phyloP scores from a whole-genome alignment of 768 basidiomycete genomes.

The Leccinellum luteum region DNA sequence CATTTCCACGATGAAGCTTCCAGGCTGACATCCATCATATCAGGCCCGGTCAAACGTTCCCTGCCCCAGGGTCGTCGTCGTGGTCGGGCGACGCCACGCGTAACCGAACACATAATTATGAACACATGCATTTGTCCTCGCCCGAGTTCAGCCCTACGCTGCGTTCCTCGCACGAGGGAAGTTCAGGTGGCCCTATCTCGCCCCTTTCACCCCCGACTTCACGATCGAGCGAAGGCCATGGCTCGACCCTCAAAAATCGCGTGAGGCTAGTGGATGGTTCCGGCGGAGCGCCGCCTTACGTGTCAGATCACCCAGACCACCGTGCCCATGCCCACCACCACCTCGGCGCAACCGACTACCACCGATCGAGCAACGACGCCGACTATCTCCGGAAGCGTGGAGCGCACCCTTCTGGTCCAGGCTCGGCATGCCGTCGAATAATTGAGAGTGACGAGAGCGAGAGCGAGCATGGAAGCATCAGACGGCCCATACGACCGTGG shows the following conservation, averaged over 20 bases:
- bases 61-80: constrained; percentile 24
- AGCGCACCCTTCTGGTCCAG: constrained; percentile 21
- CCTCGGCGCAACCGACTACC: constrained; percentile 8
- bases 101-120: constrained; percentile 11
- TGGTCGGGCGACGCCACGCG: constrained; percentile 25
- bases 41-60: constrained; percentile 19
- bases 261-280: constrained; percentile 9
- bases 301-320: constrained; percentile 15
- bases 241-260: constrained; percentile 15
- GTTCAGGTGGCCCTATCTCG: constrained; percentile 50
- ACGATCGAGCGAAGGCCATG: constrained; percentile 36
- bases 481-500: constrained; percentile 48
- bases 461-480: constrained; percentile 27
- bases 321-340: constrained; percentile 11
- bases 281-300: constrained; percentile 4
- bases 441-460: constrained; percentile 37
- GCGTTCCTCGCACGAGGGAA: constrained; percentile 41
- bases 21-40: constrained; percentile 2
- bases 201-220: constrained; percentile 53
- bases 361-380: constrained; percentile 3
- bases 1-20: not conserved
- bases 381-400: constrained; percentile 8
- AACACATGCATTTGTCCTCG: constrained; percentile 11
- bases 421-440: constrained; percentile 27
- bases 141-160: constrained; percentile 22